These are phyloP conservation scores for Aspergillus nidulans DNA, from an alignment of 495 filamentous ascomycete species.

Conservation along the genomic window DNA sequence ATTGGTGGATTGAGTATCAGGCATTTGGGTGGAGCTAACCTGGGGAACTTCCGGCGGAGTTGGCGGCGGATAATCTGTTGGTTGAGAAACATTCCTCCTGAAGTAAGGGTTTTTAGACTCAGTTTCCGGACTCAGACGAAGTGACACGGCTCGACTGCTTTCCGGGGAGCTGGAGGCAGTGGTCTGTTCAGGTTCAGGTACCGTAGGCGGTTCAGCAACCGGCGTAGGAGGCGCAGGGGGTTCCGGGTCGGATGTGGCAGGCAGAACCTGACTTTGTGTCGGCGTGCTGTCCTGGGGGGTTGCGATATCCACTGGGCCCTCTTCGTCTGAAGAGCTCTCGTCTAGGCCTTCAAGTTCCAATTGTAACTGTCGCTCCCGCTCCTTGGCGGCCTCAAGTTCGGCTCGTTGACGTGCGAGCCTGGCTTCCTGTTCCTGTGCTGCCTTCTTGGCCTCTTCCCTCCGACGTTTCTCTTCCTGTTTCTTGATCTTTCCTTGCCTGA, in stretches of 20 bases:
- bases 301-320: conserved; percentile 74
- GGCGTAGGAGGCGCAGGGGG: conserved; percentile 38
- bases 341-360: conserved; percentile 80
- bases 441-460: conserved; percentile 80
- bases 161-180: conserved; percentile 26
- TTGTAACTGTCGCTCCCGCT: conserved; percentile 83
- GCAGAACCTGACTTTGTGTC: conserved; percentile 58
- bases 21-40: conserved; percentile 22
- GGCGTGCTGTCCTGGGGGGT: conserved; percentile 82
- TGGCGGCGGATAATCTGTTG: conserved; percentile 21
- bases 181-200: conserved; percentile 31
- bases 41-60: conserved; percentile 29
- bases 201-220: conserved; percentile 31
- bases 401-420: conserved; percentile 79
- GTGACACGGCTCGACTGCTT: conserved; percentile 23
- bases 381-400: conserved; percentile 85
- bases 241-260: conserved; percentile 33
- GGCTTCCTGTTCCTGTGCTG: conserved; percentile 85
- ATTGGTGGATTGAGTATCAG: conserved; percentile 69
- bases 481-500: conserved; percentile 91
- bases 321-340: conserved; percentile 81
- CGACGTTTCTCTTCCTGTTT: conserved; percentile 91
- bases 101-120: conserved; percentile 71
- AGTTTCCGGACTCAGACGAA: conserved; percentile 25
- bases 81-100: conserved; percentile 61